These are phyloP conservation scores for Tricholoma terreum DNA, from an alignment of 768 basidiomycete genomes.

Conservation along the genomic window DNA sequence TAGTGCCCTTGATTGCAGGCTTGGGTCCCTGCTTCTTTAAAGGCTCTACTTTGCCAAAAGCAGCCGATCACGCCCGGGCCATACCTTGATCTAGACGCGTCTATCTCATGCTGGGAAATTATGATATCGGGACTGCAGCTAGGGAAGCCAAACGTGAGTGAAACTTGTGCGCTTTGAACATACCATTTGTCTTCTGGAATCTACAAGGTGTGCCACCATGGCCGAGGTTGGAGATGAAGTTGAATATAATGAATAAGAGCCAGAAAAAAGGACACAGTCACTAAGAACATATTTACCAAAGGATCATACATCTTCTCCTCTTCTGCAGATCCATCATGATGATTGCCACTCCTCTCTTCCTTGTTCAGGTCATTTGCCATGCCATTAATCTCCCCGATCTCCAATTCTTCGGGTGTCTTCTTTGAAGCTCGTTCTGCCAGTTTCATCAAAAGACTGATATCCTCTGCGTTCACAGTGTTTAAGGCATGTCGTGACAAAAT, in stretches of 20 bases:
- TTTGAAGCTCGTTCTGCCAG: neutral
- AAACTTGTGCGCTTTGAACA: conserved; percentile 1
- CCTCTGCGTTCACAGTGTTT: neutral
- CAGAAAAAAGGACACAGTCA: neutral
- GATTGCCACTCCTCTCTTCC: conserved; percentile 1
- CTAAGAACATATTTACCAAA: conserved; percentile 6
- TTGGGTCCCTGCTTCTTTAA: conserved; percentile 13
- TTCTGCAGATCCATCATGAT: conserved; percentile 4
- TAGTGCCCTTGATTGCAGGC: conserved; percentile 1
- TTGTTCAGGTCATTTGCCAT: neutral
- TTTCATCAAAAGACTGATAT: neutral
- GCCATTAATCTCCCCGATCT: neutral
- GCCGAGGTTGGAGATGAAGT: conserved; percentile 11
- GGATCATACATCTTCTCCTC: conserved; percentile 14
- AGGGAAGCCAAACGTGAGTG: conserved; percentile 13
- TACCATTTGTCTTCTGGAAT: conserved; percentile 2
- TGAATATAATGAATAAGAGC: conserved; percentile 4
- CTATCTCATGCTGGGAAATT: conserved; percentile 2
- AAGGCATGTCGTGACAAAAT: neutral
- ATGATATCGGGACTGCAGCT: conserved; percentile 11
- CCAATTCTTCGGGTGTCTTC: neutral
- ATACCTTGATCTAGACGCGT: neutral
- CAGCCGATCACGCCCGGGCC: conserved; percentile 8
- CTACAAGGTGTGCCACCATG: neutral
- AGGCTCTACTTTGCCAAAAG: conserved; percentile 14